phyloP scores from a whole-genome alignment of 2,329 filamentous ascomycete genomes.

The Metarhizium robertsii region DNA sequence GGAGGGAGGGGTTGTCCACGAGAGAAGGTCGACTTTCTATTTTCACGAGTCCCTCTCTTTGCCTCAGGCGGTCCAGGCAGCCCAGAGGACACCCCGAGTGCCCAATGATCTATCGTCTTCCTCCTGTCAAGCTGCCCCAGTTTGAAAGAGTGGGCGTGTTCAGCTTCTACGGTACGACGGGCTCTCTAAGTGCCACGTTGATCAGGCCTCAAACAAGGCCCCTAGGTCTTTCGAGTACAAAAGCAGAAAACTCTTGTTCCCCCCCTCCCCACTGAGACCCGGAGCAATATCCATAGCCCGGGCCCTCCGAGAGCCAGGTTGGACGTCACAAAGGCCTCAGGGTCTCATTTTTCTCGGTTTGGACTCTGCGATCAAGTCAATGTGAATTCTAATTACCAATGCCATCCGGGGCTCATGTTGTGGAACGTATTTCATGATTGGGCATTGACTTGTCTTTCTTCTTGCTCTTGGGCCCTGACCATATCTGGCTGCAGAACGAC shows the following conservation, averaged over 20 bases:
- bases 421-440: slow-evolving; percentile 8
- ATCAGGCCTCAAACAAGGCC: slow-evolving; percentile 11
- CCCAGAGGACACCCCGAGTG: not conserved
- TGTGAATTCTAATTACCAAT: not conserved
- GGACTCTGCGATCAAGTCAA: not conserved
- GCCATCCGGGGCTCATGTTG: slow-evolving; percentile 3
- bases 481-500: slow-evolving; percentile 1
- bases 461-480: not conserved
- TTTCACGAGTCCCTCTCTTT: slow-evolving; percentile 2
- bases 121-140: slow-evolving; percentile 1
- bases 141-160: not conserved
- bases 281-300: not conserved
- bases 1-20: slow-evolving; percentile 11
- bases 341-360: not conserved
- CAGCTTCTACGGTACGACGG: slow-evolving; percentile 4
- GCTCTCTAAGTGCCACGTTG: slow-evolving; percentile 25
- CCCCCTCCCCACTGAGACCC: slow-evolving; percentile 1
- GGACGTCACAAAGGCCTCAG: not conserved
- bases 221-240: not conserved
- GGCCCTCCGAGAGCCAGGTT: not conserved
- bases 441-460: slow-evolving; percentile 6
- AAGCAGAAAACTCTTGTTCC: not conserved
- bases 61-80: slow-evolving; percentile 16
- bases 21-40: not conserved
- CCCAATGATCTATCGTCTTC: not conserved